phyloP scores from a whole-genome alignment of 1,139 yeast genomes.

The Nadsonia starkeyi-henricii region DNA sequence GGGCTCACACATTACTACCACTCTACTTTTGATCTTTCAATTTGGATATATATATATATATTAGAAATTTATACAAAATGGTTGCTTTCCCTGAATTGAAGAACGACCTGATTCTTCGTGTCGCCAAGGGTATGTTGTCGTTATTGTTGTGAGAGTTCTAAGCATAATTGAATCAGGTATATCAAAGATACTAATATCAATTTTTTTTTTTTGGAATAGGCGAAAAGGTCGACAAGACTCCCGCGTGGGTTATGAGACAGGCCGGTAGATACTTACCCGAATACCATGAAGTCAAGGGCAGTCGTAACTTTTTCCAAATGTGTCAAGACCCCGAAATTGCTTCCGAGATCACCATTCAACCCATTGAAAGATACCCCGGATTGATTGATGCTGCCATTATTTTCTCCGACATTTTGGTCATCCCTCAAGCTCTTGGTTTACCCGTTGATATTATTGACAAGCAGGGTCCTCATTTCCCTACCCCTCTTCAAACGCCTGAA shows the following conservation, averaged over 20 bases:
- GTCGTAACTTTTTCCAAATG: conserved; percentile 82
- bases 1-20: too few species aligned
- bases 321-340: conserved; percentile 93
- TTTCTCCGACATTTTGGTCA: conserved; percentile 85
- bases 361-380: conserved; percentile 79
- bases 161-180: too few species aligned
- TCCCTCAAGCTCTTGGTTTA: conserved; percentile 98
- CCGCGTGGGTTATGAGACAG: conserved; percentile 96
- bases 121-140: conserved; percentile 45
- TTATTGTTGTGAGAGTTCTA: too few species aligned
- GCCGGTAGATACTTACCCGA: conserved; percentile 63
- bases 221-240: conserved; percentile 89
- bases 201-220: conserved; percentile 24
- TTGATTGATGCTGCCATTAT: conserved; percentile 92
- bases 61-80: conserved; percentile 7
- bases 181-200: conserved; percentile 6
- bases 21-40: too few species aligned
- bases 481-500: conserved; percentile 63
- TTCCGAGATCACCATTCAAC: conserved; percentile 88
- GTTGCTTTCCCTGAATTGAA: conserved; percentile 31
- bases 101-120: conserved; percentile 81
- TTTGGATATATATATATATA: too few species aligned
- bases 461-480: conserved; percentile 86
- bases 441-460: conserved; percentile 88
- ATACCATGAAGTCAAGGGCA: conserved; percentile 77